Conservation (phyloP, 257 asterid genomes). For the Capsicum chinense region DNA sequence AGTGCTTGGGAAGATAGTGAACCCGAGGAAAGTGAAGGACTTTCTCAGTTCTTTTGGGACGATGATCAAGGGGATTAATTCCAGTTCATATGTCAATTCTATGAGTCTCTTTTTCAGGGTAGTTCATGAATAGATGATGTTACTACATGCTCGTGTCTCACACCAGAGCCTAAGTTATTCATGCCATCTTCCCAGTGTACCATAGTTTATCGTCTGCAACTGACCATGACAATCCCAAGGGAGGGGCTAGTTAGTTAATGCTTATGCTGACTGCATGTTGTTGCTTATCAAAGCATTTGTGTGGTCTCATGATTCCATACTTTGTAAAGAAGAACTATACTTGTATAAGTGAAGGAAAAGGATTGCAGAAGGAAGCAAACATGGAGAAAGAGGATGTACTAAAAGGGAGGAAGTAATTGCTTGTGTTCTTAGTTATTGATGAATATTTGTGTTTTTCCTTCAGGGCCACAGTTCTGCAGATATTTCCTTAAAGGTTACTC, state of each 20-base stretch:
- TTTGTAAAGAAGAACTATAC: constrained; percentile 10
- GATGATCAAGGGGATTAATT: constrained; percentile 85
- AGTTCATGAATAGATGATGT: constrained; percentile 61
- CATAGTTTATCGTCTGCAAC: not conserved
- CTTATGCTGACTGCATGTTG: constrained; percentile 5
- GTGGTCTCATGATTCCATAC: not conserved
- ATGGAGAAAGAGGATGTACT: not conserved
- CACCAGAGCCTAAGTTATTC: constrained; percentile 68
- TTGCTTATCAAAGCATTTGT: constrained; percentile 17
- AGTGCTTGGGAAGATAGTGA: constrained; percentile 94
- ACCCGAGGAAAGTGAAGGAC: constrained; percentile 63
- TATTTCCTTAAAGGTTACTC: not conserved
- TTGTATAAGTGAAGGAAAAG: constrained; percentile 27
- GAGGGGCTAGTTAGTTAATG: not conserved
- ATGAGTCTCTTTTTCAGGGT: constrained; percentile 71
- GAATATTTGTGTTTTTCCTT: not conserved
- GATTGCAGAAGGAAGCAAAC: constrained; percentile 23
- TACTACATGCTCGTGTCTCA: constrained; percentile 55
- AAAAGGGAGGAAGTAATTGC: not conserved
- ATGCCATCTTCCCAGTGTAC: constrained; percentile 55
- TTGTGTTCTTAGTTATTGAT: not conserved
- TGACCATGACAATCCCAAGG: not conserved
- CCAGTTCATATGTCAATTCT: constrained; percentile 64
- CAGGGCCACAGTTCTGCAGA: not conserved
- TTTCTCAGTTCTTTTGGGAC: constrained; percentile 60